Evolutionary conservation across 2,329 filamentous ascomycete species (phyloP).

Genomic region (Dothistroma septosporum): DNA sequence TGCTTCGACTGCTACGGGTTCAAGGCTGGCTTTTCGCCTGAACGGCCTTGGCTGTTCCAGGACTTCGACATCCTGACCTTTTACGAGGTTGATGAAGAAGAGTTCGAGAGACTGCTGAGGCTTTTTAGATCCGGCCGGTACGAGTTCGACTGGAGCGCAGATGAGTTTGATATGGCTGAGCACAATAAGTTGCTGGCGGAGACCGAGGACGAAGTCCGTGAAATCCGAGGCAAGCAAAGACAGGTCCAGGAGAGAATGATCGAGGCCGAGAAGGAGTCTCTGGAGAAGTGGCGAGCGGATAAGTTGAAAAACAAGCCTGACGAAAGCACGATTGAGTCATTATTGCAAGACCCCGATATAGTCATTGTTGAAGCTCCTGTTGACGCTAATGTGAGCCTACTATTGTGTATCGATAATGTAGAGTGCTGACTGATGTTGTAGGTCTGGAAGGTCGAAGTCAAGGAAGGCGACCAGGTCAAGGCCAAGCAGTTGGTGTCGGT

Average conservation of each 20-base stretch:
- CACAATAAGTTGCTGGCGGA: constrained; percentile 49
- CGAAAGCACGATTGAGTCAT: constrained; percentile 46
- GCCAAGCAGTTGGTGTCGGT: constrained; percentile 37
- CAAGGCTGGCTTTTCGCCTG: constrained; percentile 47
- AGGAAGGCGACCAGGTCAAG: constrained; percentile 37
- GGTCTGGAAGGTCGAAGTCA: constrained; percentile 42
- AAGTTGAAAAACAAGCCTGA: constrained; percentile 45
- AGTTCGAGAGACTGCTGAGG: constrained; percentile 48
- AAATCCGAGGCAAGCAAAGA: constrained; percentile 45
- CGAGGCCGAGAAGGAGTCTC: constrained; percentile 45
- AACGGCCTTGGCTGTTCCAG: constrained; percentile 52
- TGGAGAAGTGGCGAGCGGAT: constrained; percentile 42
- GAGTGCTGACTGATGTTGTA: background rate
- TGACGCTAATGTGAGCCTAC: constrained; percentile 40
- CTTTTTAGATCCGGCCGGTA: constrained; percentile 51
- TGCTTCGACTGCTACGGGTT: constrained; percentile 53
- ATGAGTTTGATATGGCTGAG: constrained; percentile 53
- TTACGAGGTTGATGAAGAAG: constrained; percentile 50
- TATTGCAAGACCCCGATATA: constrained; percentile 41
- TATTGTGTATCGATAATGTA: background rate
- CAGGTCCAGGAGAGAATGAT: constrained; percentile 48
- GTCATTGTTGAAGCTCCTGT: constrained; percentile 41
- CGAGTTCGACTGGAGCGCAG: constrained; percentile 48
- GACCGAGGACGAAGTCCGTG: constrained; percentile 47
- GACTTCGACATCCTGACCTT: constrained; percentile 57